Evolutionary conservation across 305 asterid genomes (phyloP).

Genomic region (Solanum hybrid): DNA sequence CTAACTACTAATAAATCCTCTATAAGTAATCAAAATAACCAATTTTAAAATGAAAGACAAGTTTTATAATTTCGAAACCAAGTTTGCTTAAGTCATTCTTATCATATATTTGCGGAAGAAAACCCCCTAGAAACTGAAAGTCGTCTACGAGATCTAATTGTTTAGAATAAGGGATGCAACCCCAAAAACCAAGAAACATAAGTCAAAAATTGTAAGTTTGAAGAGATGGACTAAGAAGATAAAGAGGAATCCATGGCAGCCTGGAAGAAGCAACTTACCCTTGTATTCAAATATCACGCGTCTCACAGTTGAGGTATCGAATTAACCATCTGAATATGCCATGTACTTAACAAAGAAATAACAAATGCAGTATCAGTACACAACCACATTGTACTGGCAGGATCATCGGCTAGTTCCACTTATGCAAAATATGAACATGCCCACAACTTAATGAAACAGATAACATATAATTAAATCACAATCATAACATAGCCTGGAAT

Average conservation of each 20-base stretch:
- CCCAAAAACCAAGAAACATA: background rate
- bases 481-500: background rate
- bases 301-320: background rate
- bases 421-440: background rate
- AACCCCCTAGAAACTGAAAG: background rate
- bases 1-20: background rate
- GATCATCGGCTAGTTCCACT: background rate
- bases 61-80: background rate
- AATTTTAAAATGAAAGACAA: background rate
- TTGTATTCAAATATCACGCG: background rate
- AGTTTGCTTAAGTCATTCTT: background rate
- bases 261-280: background rate
- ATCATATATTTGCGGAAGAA: background rate
- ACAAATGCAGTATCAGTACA: background rate
- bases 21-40: background rate
- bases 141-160: background rate
- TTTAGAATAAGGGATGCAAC: background rate
- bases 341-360: background rate
- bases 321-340: background rate
- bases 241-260: background rate
- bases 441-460: no score
- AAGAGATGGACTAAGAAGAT: background rate
- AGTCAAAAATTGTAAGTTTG: background rate
- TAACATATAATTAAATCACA: background rate
- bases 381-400: background rate